phyloP scores from a whole-genome alignment of 805 yeast species.

The Candida ponderosae region DNA sequence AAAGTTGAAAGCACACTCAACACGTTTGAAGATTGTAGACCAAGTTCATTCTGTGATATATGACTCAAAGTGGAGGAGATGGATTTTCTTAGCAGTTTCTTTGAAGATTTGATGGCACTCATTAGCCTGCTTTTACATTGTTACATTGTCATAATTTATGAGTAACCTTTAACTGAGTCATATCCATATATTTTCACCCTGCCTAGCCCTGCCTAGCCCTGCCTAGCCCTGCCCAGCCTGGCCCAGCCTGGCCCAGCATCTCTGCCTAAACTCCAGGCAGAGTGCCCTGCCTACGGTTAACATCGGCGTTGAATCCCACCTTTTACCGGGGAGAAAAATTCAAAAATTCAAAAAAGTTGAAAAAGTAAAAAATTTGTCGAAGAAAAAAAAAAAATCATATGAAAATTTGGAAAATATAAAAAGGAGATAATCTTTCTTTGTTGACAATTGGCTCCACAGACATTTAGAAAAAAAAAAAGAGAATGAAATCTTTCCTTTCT shows the following conservation, averaged over 20 bases:
- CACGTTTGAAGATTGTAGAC: slow-evolving; percentile 19
- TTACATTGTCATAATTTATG: background rate
- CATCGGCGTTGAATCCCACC: background rate
- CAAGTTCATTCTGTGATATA: slow-evolving; percentile 13
- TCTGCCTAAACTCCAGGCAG: background rate
- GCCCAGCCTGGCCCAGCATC: background rate
- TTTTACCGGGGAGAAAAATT: background rate
- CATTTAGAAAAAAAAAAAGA: background rate
- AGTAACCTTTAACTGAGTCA: background rate
- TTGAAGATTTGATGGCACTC: slow-evolving; percentile 4
- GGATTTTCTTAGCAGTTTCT: slow-evolving; percentile 15
- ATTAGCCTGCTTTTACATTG: slow-evolving; percentile 2
- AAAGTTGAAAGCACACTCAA: slow-evolving; percentile 7
- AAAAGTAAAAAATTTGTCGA: background rate
- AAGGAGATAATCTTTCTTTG: no score
- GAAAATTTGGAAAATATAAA: no score
- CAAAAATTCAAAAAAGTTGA: background rate
- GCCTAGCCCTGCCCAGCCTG: background rate
- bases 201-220: background rate
- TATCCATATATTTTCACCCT: background rate
- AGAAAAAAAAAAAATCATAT: background rate
- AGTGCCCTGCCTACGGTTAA: background rate
- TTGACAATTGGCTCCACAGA: no score
- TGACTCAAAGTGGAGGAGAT: slow-evolving; percentile 9
- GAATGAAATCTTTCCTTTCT: slow-evolving; percentile 3